Percentiles rank a stretch among this genome's conserved stretches.
These are phyloP conservation scores for Calycina herbarum DNA, from an alignment of 2,329 filamentous ascomycete genomes.

Conservation along the genomic window DNA sequence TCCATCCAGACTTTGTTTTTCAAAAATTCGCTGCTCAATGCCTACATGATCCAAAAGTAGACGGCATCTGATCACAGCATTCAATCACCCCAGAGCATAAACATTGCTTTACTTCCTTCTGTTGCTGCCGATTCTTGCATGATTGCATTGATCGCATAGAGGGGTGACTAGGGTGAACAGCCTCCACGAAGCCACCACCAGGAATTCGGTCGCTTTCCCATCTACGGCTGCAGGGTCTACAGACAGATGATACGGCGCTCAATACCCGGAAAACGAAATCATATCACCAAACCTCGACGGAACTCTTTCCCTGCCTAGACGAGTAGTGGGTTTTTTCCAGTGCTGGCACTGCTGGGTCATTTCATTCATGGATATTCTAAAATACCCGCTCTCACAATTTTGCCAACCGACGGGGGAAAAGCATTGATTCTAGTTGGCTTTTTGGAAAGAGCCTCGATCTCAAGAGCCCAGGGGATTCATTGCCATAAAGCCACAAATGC, in stretches of 20 bases:
- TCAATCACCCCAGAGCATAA: background rate
- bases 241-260: background rate
- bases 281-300: background rate
- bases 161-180: background rate
- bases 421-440: background rate
- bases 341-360: background rate
- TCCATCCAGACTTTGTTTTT: background rate
- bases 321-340: background rate
- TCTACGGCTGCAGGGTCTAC: background rate
- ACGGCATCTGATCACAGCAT: background rate
- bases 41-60: background rate
- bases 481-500: conserved; percentile 7
- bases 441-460: background rate
- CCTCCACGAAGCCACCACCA: background rate
- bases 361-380: background rate
- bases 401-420: background rate
- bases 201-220: background rate
- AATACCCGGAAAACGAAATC: background rate
- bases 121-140: background rate
- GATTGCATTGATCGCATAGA: background rate
- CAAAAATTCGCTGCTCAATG: background rate
- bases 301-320: background rate
- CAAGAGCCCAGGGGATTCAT: too few relatives aligned
- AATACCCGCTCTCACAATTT: background rate
- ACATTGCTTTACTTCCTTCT: background rate